A percentile compares a stretch with the other conserved stretches of the same genome.
Evolutionary conservation across 192 early-diverging fungal species (phyloP).

Genomic region (Mortierella alpina): DNA sequence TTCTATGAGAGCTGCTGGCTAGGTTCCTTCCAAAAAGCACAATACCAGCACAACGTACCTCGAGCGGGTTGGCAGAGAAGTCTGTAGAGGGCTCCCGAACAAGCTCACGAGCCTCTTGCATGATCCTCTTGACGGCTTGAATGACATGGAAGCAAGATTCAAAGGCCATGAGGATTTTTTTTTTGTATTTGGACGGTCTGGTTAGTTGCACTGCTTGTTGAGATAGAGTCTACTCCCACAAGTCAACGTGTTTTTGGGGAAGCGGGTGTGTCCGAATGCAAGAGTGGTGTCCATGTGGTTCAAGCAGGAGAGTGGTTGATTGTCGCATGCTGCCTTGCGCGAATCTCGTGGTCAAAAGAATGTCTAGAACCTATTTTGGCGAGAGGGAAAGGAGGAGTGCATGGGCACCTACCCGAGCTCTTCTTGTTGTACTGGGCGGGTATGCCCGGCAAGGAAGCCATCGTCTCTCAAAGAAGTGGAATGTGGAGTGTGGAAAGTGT

Average conservation of each 20-base stretch:
- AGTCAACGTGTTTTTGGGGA: neutral
- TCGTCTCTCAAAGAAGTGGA: neutral
- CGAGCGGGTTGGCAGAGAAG: slow-evolving; percentile 79
- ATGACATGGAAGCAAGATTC: neutral
- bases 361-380: too few species aligned
- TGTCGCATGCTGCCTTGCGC: too few species aligned
- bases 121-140: slow-evolving; percentile 81
- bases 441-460: slow-evolving; percentile 37
- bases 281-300: too few species aligned
- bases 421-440: slow-evolving; percentile 49
- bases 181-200: too few species aligned
- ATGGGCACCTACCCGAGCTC: slow-evolving; percentile 32
- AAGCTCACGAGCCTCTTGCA: slow-evolving; percentile 82
- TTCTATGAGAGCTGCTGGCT: neutral
- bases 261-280: too few species aligned
- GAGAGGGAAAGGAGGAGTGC: too few species aligned
- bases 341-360: too few species aligned
- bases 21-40: neutral
- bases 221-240: neutral
- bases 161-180: too few species aligned
- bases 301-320: too few species aligned
- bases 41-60: slow-evolving; percentile 45
- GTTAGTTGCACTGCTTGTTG: neutral
- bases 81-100: slow-evolving; percentile 74
- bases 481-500: too few species aligned